Base-by-base conservation (phyloP, 2,329 filamentous ascomycete genomes). In the Alternaria sp. region DNA sequence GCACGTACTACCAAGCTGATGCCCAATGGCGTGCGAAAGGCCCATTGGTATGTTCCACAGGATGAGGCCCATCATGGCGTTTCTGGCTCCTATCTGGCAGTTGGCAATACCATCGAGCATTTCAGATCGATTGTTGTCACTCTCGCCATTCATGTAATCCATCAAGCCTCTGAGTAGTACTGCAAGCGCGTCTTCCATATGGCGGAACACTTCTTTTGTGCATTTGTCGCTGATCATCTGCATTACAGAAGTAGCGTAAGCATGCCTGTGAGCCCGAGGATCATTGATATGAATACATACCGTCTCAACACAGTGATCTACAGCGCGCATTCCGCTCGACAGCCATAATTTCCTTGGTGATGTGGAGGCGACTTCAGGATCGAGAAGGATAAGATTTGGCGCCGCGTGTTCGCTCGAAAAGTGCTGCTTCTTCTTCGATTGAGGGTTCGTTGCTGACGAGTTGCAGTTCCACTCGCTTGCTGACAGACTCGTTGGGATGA, bases 241-340 rank as follows among this genome's bases (percentile, higher is more conserved):
- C 5, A 25, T 3, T n/a, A 1, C 41, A 38, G 6, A 44, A 9
- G 32, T 44, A n/a, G 11, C 11, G 18, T 61, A 6, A 54, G 44
- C 25, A 28, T 12, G 10, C 9, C 7, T 44, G 11, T 14, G 22
- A 3, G 12, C 11, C 11, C 16, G 2, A 12, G 9, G 4, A 30
- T 30, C 11, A 5, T 14, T 2, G 28, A 20, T 36, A 5, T 22
- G 3, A 9, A 30, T 25, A 51, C 58, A n/a, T 57, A 59, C 54
- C 4, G 68, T 70, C 50, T 76, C 74, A 5, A 74, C 64, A 45
- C 74, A 75, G 50, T 76, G 71, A 55, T 75, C 73, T 5, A 75
- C 54, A 10, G 70, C 70, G 22, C 73, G 64, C 49, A 75, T 67
- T 8, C 73, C 72, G 22, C 70, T 69, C 16, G 71, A 67, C 12